A percentile compares a stretch with the other conserved stretches of the same genome.
These are phyloP conservation scores for Penicillium sp. DNA, from an alignment of 2,329 filamentous ascomycete genomes.

Conservation along the genomic window DNA sequence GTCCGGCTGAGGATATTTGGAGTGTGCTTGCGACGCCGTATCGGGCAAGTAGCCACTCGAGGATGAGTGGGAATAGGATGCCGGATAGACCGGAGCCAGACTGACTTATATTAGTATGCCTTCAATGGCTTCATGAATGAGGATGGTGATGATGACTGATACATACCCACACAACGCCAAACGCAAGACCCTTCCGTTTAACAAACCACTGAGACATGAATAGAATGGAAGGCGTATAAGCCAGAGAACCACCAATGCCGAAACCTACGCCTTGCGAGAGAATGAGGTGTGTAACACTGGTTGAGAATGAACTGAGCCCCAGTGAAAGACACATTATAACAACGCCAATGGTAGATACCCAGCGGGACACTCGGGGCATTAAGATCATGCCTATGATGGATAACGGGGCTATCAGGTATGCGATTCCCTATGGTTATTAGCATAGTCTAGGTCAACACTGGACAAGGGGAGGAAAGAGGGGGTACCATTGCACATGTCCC, in stretches of 20 bases:
- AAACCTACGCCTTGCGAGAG: constrained; percentile 44
- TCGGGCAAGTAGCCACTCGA: constrained; percentile 35
- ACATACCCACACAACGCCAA: constrained; percentile 53
- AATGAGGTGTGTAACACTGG: constrained; percentile 45
- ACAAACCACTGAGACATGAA: constrained; percentile 59
- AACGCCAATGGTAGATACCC: constrained; percentile 38
- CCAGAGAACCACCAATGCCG: constrained; percentile 50
- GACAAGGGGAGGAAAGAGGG: neutral
- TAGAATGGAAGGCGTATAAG: constrained; percentile 53
- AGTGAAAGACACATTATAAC: constrained; percentile 40
- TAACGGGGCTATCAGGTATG: constrained; percentile 30
- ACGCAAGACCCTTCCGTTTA: constrained; percentile 53
- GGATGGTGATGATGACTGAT: too few species aligned
- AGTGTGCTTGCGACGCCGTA: constrained; percentile 33
- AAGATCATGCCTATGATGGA: constrained; percentile 34
- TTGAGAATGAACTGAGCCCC: constrained; percentile 45
- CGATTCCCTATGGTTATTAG: constrained; percentile 37
- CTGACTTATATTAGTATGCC: constrained; percentile 6
- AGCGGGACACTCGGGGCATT: constrained; percentile 34
- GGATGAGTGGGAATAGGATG: constrained; percentile 34
- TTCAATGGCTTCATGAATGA: neutral
- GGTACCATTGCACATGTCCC: constrained; percentile 65
- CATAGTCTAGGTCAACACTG: neutral
- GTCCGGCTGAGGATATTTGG: constrained; percentile 27
- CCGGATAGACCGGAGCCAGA: constrained; percentile 39